These are phyloP conservation scores for Alectoria sarmentosa DNA, from an alignment of 495 filamentous ascomycete species.

Conservation along the genomic window DNA sequence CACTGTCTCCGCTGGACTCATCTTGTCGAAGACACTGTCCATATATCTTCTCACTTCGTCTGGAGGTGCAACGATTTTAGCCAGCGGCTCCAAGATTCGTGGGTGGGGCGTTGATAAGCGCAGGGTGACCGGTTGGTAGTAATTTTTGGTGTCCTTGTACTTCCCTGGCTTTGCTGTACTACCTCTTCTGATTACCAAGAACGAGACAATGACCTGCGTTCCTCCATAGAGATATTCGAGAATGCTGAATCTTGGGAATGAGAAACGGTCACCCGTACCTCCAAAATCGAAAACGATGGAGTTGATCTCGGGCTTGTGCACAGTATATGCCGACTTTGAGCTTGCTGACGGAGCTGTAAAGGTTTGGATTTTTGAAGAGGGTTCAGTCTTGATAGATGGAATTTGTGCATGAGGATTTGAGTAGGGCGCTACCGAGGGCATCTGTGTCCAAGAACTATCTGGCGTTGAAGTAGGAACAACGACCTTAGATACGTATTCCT, in stretches of 20 bases:
- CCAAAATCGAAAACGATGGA: conserved; percentile 83
- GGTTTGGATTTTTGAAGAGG: conserved; percentile 17
- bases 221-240: conserved; percentile 58
- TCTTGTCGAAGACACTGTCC: conserved; percentile 67
- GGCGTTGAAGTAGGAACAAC: conserved; percentile 16
- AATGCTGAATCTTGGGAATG: conserved; percentile 82
- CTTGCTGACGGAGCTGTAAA: conserved; percentile 9
- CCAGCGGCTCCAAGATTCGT: conserved; percentile 63
- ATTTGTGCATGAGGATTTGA: conserved; percentile 23
- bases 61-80: conserved; percentile 65
- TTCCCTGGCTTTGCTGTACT: conserved; percentile 33
- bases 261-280: conserved; percentile 72
- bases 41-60: conserved; percentile 77
- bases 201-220: conserved; percentile 45
- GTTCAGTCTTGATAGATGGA: conserved; percentile 26
- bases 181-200: conserved; percentile 44
- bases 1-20: conserved; percentile 21
- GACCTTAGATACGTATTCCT: conserved; percentile 21
- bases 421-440: conserved; percentile 24
- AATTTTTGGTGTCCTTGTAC: conserved; percentile 50
- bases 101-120: conserved; percentile 58
- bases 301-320: conserved; percentile 49
- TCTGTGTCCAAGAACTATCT: conserved; percentile 14
- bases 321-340: conserved; percentile 10
- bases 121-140: conserved; percentile 87